phyloP scores from a whole-genome alignment of 768 basidiomycete species.

The Podaxis carcinomalis region DNA sequence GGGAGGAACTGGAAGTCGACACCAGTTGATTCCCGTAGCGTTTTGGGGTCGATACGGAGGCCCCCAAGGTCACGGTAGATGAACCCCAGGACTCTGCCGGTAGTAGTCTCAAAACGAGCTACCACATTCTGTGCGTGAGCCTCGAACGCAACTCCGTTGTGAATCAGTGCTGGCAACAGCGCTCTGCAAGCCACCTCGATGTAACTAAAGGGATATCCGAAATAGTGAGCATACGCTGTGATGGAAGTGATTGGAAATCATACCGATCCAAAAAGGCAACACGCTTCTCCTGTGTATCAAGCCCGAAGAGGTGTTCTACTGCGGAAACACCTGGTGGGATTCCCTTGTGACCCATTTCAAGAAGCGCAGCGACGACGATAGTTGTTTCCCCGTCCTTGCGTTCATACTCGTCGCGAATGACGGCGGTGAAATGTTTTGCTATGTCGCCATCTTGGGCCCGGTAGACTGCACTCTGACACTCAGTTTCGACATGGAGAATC shows the following conservation, averaged over 20 bases:
- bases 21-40: conserved; percentile 43
- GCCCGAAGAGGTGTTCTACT: conserved; percentile 39
- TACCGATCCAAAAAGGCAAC: conserved; percentile 44
- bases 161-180: conserved; percentile 45
- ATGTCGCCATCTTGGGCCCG: conserved; percentile 36
- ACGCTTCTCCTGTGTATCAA: conserved; percentile 44
- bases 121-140: conserved; percentile 59
- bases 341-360: conserved; percentile 47
- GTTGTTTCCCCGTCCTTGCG: conserved; percentile 36
- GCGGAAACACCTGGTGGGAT: conserved; percentile 38
- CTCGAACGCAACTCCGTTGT: conserved; percentile 58
- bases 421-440: conserved; percentile 49
- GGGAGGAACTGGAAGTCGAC: conserved; percentile 49
- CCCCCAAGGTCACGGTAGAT: conserved; percentile 56
- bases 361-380: conserved; percentile 46
- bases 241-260: conserved; percentile 5
- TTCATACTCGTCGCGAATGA: conserved; percentile 41
- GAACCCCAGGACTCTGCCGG: conserved; percentile 43
- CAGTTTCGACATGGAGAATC: conserved; percentile 41
- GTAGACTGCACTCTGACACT: conserved; percentile 47
- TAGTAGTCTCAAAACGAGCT: conserved; percentile 38
- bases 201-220: conserved; percentile 31
- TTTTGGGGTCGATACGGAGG: conserved; percentile 48
- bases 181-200: conserved; percentile 47
- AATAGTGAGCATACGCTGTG: background rate